These are phyloP conservation scores for Massariosphaeria phaeospora DNA, from an alignment of 495 filamentous ascomycete genomes.

Conservation along the genomic window DNA sequence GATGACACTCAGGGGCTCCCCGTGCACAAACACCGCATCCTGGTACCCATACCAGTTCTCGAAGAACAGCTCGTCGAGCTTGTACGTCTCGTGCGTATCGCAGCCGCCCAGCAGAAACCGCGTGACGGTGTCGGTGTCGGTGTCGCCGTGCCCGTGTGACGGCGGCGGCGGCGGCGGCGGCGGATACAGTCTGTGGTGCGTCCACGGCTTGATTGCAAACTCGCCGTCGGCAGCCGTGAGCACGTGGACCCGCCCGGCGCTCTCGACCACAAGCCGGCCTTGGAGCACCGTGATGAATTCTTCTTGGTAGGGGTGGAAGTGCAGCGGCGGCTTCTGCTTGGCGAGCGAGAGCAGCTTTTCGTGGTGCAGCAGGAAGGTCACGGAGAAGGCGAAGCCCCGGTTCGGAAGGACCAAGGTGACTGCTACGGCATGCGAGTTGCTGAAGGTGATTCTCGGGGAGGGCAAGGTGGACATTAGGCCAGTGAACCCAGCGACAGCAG, in stretches of 20 bases:
- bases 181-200: conserved; percentile 43
- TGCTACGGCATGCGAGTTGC: neutral
- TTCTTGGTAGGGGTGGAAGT: conserved; percentile 46
- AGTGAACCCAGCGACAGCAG: neutral
- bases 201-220: conserved; percentile 39
- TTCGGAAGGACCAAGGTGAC: neutral
- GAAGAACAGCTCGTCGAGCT: conserved; percentile 49
- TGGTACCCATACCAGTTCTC: conserved; percentile 55
- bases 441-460: neutral
- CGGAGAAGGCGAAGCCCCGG: neutral
- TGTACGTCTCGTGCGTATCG: conserved; percentile 36
- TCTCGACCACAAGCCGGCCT: conserved; percentile 40
- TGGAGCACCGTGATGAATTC: conserved; percentile 44
- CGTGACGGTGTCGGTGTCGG: neutral
- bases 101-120: conserved; percentile 35
- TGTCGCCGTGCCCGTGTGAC: too few species aligned
- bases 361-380: conserved; percentile 17
- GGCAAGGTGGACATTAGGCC: neutral
- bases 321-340: conserved; percentile 42
- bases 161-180: conserved; percentile 11
- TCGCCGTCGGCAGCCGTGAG: conserved; percentile 39
- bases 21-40: conserved; percentile 44
- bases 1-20: conserved; percentile 42
- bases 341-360: neutral
- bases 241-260: conserved; percentile 38